phyloP scores from a whole-genome alignment of 2,329 filamentous ascomycete species.

The Botryotinia convoluta region DNA sequence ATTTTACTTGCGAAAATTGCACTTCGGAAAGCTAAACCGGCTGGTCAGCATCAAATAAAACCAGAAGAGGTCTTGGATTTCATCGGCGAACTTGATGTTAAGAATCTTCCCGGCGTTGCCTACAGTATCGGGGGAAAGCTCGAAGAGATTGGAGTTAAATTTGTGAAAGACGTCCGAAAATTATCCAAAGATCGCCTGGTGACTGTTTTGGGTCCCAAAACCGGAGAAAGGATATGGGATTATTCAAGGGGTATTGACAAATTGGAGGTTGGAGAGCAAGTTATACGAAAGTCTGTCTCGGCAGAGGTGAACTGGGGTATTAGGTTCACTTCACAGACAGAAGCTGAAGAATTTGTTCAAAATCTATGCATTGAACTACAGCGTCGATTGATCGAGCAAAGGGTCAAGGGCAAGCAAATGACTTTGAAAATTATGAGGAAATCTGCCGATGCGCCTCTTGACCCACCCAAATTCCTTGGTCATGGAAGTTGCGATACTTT shows the following conservation, averaged over 20 bases:
- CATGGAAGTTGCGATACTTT: conserved; percentile 94
- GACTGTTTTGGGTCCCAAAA: conserved; percentile 80
- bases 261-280: conserved; percentile 80
- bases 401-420: conserved; percentile 81
- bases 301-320: conserved; percentile 99
- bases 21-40: conserved; percentile 87
- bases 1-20: conserved; percentile 90
- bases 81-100: conserved; percentile 73
- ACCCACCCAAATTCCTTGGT: conserved; percentile 88
- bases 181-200: conserved; percentile 73
- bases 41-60: conserved; percentile 85
- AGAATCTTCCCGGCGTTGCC: conserved; percentile 87
- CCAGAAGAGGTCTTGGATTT: conserved; percentile 76
- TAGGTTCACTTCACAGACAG: conserved; percentile 84
- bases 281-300: conserved; percentile 87
- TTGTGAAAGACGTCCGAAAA: conserved; percentile 78
- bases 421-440: conserved; percentile 95
- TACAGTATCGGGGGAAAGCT: conserved; percentile 84
- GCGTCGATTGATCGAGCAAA: conserved; percentile 74
- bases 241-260: conserved; percentile 87
- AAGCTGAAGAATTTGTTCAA: conserved; percentile 87
- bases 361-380: conserved; percentile 84
- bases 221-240: conserved; percentile 84
- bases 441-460: conserved; percentile 79
- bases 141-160: conserved; percentile 78